Conservation (phyloP, 225 moss, liverwort and hornwort genomes). For the Polytrichum commune region DNA sequence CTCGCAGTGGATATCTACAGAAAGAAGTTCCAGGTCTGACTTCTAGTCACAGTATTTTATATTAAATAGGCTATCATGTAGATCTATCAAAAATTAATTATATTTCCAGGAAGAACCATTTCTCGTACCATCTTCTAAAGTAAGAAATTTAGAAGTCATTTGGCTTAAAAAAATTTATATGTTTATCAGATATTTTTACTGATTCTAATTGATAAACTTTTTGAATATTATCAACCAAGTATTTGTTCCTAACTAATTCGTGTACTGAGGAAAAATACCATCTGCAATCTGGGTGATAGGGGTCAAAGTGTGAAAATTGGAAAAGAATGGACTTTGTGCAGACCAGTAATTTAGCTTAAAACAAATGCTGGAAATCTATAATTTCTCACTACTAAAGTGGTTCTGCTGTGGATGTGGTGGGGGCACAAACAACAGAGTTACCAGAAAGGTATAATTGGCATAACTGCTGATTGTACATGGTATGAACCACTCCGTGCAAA, state of each 20-base stretch:
- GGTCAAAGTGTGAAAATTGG: too few species aligned
- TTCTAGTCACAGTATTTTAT: not conserved
- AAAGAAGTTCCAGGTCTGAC: constrained; percentile 45
- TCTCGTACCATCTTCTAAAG: constrained; percentile 10
- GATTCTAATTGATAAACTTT: constrained; percentile 4
- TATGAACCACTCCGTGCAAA: constrained; percentile 39
- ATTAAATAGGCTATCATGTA: not conserved
- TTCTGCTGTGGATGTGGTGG: not conserved
- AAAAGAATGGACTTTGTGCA: too few species aligned
- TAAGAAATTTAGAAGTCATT: constrained; percentile 16
- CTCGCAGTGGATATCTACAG: constrained; percentile 45
- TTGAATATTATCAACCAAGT: constrained; percentile 3
- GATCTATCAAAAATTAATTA: not conserved
- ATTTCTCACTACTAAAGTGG: too few species aligned
- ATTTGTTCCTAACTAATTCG: constrained; percentile 7
- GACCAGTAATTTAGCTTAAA: too few species aligned
- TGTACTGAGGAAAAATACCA: constrained; percentile 2
- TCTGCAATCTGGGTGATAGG: too few species aligned
- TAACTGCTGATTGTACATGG: constrained; percentile 61
- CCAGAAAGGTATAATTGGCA: constrained; percentile 64
- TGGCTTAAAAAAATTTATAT: constrained; percentile 5
- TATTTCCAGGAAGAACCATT: constrained; percentile 8
- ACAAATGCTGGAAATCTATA: too few species aligned
- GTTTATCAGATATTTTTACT: constrained; percentile 5
- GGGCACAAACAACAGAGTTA: constrained; percentile 27